A percentile compares a stretch with the other conserved stretches of the same genome.
Evolutionary conservation across 2,329 filamentous ascomycete species (phyloP).

Genomic region (Arthrobotrys entomopaga): DNA sequence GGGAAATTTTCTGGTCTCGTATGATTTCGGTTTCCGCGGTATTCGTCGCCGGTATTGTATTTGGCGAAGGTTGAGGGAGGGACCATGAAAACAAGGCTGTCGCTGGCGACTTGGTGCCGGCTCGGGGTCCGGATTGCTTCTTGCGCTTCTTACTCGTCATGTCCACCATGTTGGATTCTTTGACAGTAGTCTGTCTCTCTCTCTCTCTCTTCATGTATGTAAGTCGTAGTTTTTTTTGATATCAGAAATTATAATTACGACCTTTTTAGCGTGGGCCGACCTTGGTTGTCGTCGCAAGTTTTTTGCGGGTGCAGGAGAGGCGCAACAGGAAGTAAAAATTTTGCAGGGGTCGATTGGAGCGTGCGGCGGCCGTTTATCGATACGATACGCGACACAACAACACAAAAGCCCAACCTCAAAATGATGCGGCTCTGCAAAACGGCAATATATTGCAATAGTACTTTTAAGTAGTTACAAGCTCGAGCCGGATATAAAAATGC

Average conservation of each 20-base stretch:
- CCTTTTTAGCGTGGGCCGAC: no score
- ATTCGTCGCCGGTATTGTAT: constrained; percentile 9
- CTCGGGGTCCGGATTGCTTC: constrained; percentile 42
- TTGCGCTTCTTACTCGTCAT: constrained; percentile 26
- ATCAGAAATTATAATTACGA: not conserved
- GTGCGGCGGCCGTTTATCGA: constrained; percentile 30
- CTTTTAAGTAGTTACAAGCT: no score
- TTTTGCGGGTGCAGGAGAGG: constrained; percentile 17
- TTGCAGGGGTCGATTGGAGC: constrained; percentile 52
- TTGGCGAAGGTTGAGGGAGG: constrained; percentile 11
- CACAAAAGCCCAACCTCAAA: constrained; percentile 19
- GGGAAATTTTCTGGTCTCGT: constrained; percentile 72
- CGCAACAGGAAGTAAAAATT: constrained; percentile 31
- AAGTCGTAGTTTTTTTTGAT: not conserved
- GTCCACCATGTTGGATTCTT: constrained; percentile 20
- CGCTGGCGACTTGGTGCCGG: constrained; percentile 31
- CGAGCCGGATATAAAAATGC: no score
- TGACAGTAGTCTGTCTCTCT: no score
- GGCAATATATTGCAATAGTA: no score
- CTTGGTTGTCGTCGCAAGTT: constrained; percentile 20
- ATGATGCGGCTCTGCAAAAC: constrained; percentile 36
- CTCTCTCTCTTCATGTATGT: not conserved
- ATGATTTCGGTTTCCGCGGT: constrained; percentile 60
- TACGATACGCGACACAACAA: constrained; percentile 36
- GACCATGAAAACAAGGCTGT: constrained; percentile 33